phyloP scores from a whole-genome alignment of 2,329 filamentous ascomycete species.

The Xylaria arbuscula region DNA sequence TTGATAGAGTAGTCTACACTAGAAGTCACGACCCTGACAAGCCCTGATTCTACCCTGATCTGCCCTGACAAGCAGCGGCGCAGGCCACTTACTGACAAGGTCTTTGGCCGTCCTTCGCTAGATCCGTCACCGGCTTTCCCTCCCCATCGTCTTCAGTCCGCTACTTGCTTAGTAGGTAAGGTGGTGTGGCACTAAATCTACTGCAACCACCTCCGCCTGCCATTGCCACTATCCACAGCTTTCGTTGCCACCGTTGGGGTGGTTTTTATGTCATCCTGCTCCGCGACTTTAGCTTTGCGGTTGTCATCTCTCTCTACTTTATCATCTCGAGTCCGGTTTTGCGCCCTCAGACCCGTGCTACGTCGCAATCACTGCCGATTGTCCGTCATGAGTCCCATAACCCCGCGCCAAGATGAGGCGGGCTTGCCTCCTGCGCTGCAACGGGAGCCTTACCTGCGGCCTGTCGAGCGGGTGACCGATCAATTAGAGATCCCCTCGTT shows the following conservation, averaged over 20 bases:
- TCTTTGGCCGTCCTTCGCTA: conserved; percentile 8
- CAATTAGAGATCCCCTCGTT: conserved; percentile 50
- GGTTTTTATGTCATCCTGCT: conserved; percentile 32
- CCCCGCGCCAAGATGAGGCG: conserved; percentile 44
- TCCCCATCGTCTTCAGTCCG: conserved; percentile 10
- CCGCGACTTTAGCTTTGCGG: conserved; percentile 22
- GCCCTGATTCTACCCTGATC: neutral
- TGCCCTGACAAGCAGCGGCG: conserved; percentile 10
- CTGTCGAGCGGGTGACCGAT: conserved; percentile 52
- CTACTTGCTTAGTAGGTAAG: conserved; percentile 10
- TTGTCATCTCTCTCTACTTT: conserved; percentile 19
- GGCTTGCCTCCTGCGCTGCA: conserved; percentile 43
- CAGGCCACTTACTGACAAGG: conserved; percentile 1
- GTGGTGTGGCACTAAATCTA: conserved; percentile 8
- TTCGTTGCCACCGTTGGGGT: conserved; percentile 27
- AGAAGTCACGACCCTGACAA: conserved; percentile 15
- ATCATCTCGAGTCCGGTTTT: conserved; percentile 19
- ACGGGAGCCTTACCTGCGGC: conserved; percentile 47
- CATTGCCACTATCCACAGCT: conserved; percentile 13
- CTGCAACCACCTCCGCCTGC: neutral
- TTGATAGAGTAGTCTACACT: neutral
- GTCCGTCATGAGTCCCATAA: conserved; percentile 42
- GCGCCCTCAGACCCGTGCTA: conserved; percentile 24
- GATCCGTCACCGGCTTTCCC: conserved; percentile 14
- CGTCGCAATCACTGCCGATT: conserved; percentile 27